Percentiles rank a stretch among this genome's conserved stretches.
These are phyloP conservation scores for Cyberlindnera maclurae DNA, from an alignment of 805 yeast genomes.

Conservation along the genomic window DNA sequence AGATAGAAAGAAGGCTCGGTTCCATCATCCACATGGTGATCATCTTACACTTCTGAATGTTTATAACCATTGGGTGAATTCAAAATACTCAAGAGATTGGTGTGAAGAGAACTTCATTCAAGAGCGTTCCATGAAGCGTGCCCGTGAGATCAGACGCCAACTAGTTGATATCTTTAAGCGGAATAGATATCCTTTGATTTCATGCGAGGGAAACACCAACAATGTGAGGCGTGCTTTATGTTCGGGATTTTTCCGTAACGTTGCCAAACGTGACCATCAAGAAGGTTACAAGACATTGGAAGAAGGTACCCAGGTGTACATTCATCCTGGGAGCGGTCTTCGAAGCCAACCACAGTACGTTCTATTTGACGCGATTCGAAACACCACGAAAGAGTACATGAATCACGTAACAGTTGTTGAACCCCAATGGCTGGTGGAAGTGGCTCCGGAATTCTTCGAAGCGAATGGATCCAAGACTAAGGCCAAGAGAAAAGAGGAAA, in stretches of 20 bases:
- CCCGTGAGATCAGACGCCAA: conserved; percentile 75
- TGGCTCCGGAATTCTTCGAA: conserved; percentile 69
- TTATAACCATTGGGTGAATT: conserved; percentile 67
- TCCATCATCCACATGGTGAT: conserved; percentile 72
- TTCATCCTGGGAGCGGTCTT: conserved; percentile 84
- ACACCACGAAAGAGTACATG: conserved; percentile 89
- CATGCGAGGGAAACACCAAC: conserved; percentile 53
- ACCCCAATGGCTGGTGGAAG: conserved; percentile 67
- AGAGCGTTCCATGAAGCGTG: conserved; percentile 66
- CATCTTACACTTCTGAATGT: conserved; percentile 81
- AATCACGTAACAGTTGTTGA: conserved; percentile 79
- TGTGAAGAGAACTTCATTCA: conserved; percentile 78
- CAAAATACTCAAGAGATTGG: conserved; percentile 57
- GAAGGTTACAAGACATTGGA: conserved; percentile 68
- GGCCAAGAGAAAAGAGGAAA: conserved; percentile 43
- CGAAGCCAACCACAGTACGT: conserved; percentile 68
- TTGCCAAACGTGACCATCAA: conserved; percentile 59
- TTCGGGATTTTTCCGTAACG: conserved; percentile 61
- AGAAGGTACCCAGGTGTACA: conserved; percentile 67
- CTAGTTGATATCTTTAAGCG: conserved; percentile 48
- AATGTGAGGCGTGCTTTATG: conserved; percentile 53
- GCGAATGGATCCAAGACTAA: conserved; percentile 39
- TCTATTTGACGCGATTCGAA: conserved; percentile 70
- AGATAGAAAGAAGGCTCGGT: conserved; percentile 65
- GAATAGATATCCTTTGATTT: conserved; percentile 35